Base-by-base conservation (phyloP, 2,329 filamentous ascomycete genomes). In the Sphaerostilbella broomeana region DNA sequence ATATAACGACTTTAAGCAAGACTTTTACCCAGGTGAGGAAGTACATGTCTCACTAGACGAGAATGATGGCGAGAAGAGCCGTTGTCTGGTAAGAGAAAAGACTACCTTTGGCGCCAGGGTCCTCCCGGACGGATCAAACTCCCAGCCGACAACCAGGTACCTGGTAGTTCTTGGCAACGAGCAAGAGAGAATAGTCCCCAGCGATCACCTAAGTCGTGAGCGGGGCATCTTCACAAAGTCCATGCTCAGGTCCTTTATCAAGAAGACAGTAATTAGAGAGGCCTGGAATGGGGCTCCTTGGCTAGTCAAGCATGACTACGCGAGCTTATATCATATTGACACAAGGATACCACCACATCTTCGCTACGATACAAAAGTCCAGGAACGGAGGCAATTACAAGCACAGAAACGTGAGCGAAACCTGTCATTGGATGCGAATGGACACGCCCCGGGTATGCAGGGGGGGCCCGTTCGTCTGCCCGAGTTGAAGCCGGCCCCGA, bases 201-300 rank as follows among this genome's bases (percentile, higher is more conserved):
- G 87, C 60, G 71, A 84, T 35, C 83, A 94, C 55, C 81, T 97
- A 41, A 82, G 77, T 47, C 83, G 92, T 46, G 89, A 95, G 57
- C 80, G 88, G 37, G 94, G 90, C 53, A 76, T 86, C 32, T 98
- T 97, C 58, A 95, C 90, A 19, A 97, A 98, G 63, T 81, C 89
- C 34, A 89, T 95, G 60, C 70, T 98, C 27, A 81, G 90, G 22
- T 87, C 88, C 5, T 98, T 95, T 50, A 86, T 98, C 48, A 95
- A 95, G 59, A 89, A 94, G 61, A 92, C 88, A 0, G 84, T 95
- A n/a, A 84, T 81, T 2, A 73, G 90, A 45, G 92, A 97, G 55
- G 78, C 87, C 4, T 97, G 89, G 87, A 90, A 81, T 45, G 90
- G 90, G n/a, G 92, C 92, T 1, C 90, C 92, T 0, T 98, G 92